Evolutionary conservation across 1,139 yeast genomes (phyloP).

Genomic region (Blastobotrys raffinosifermentans): DNA sequence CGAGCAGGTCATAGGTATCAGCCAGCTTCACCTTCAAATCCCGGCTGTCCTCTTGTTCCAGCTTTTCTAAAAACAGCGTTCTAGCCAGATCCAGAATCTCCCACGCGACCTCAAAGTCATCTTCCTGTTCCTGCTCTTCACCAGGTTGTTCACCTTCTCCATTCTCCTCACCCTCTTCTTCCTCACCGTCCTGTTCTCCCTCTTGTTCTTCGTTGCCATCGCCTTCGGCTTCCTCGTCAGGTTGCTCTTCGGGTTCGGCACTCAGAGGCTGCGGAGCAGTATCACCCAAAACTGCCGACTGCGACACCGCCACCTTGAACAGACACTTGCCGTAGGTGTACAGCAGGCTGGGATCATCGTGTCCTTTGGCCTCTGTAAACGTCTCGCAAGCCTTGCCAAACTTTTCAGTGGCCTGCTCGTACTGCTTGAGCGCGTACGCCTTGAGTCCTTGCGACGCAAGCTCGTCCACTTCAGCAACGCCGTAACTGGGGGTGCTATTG

Average conservation of each 20-base stretch:
- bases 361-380: conserved; percentile 45
- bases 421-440: conserved; percentile 56
- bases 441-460: conserved; percentile 56
- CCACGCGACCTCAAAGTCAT: conserved; percentile 87
- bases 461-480: conserved; percentile 35
- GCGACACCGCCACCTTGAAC: conserved; percentile 69
- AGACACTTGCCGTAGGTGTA: conserved; percentile 75
- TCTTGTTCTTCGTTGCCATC: conserved; percentile 30
- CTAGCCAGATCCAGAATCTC: conserved; percentile 74
- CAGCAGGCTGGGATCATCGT: conserved; percentile 67
- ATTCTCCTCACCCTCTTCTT: conserved; percentile 33
- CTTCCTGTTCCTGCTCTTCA: conserved; percentile 43
- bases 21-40: conserved; percentile 51
- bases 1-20: conserved; percentile 72
- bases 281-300: conserved; percentile 72
- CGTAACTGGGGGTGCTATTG: too few species aligned
- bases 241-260: conserved; percentile 40
- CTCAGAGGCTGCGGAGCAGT: conserved; percentile 30
- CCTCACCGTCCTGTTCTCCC: conserved; percentile 29
- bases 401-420: conserved; percentile 60
- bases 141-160: conserved; percentile 32
- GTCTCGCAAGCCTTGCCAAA: conserved; percentile 72
- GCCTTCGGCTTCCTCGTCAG: conserved; percentile 34
- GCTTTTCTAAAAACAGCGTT: conserved; percentile 48
- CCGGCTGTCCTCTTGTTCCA: conserved; percentile 32